A percentile compares a stretch with the other conserved stretches of the same genome.
Evolutionary conservation across 192 early-diverging fungal species (phyloP).

Genomic region (Backusella tarrabulga): DNA sequence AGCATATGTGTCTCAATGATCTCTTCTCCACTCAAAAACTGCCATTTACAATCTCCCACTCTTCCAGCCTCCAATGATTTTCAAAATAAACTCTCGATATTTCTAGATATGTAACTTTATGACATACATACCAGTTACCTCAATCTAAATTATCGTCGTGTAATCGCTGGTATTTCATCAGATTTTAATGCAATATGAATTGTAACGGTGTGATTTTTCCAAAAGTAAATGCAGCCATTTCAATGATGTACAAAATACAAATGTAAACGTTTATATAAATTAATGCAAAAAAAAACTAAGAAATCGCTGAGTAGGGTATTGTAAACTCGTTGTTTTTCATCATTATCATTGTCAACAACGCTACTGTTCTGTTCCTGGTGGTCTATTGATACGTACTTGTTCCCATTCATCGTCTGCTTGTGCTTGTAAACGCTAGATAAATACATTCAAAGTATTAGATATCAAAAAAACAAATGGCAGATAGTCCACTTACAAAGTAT

Average conservation of each 20-base stretch:
- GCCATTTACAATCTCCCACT: background rate
- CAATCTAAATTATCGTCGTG: background rate
- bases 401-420: constrained; percentile 30
- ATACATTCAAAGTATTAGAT: background rate
- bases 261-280: background rate
- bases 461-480: too few species aligned
- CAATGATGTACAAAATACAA: too few species aligned
- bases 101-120: background rate
- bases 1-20: background rate
- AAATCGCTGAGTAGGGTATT: background rate
- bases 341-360: background rate
- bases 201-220: too few species aligned
- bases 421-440: constrained; percentile 28
- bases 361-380: constrained; percentile 25
- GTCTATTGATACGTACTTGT: constrained; percentile 26
- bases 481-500: constrained; percentile 49
- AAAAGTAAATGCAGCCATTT: too few species aligned
- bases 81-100: too few species aligned
- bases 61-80: background rate
- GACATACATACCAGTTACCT: background rate
- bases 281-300: background rate
- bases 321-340: background rate
- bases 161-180: too few species aligned
- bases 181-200: too few species aligned
- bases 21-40: background rate